Evolutionary conservation across 768 basidiomycete species (phyloP).

Genomic region (Symmetrospora coprosmae): DNA sequence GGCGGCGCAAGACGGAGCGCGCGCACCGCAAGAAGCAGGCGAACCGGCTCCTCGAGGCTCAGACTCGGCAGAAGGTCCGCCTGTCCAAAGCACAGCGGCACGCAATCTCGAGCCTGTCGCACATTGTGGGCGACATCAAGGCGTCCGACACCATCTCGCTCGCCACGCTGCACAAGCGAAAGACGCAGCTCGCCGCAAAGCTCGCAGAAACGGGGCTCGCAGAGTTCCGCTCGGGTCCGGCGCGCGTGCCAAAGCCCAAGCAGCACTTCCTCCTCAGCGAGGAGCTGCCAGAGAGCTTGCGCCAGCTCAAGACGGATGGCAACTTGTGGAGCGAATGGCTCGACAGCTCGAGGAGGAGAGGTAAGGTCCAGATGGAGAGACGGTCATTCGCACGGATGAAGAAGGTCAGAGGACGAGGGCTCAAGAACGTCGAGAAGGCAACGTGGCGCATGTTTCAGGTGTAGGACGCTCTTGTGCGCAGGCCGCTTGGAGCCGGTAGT

Average conservation of each 20-base stretch:
- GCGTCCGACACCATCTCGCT: constrained; percentile 21
- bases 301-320: constrained; percentile 30
- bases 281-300: constrained; percentile 30
- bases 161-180: constrained; percentile 23
- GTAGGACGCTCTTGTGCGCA: background rate
- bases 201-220: constrained; percentile 28
- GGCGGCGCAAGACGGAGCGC: constrained; percentile 24
- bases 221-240: constrained; percentile 28
- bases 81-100: constrained; percentile 27
- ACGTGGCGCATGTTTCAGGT: constrained; percentile 7
- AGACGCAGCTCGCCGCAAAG: constrained; percentile 6
- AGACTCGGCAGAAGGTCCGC: constrained; percentile 1
- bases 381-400: background rate
- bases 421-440: constrained; percentile 15
- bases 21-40: background rate
- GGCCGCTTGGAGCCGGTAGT: no score
- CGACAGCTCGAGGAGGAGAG: constrained; percentile 27
- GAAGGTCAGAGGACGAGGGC: constrained; percentile 1
- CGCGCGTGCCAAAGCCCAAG: constrained; percentile 27
- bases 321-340: constrained; percentile 34
- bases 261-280: constrained; percentile 30
- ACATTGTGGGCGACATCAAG: constrained; percentile 37
- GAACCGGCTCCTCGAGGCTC: background rate
- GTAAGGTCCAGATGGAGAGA: constrained; percentile 16
- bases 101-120: constrained; percentile 25